These are phyloP conservation scores for Cordyceps pruinosa DNA, from an alignment of 2,329 filamentous ascomycete species.

Conservation along the genomic window DNA sequence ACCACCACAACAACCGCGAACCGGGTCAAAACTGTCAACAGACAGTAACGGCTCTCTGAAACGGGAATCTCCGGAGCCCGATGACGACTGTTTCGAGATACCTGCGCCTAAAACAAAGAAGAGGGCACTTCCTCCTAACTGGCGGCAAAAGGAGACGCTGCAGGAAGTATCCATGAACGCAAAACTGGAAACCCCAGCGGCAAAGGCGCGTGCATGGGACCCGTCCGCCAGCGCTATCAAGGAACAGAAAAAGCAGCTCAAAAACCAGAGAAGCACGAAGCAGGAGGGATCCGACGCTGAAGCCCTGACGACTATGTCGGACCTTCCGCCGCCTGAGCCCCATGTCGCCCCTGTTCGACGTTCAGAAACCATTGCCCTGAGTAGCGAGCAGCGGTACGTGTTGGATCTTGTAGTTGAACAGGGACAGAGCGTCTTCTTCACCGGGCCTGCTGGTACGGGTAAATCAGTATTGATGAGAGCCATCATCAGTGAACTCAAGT, in stretches of 20 bases:
- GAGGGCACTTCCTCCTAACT: conserved; percentile 50
- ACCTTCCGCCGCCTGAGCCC: not conserved
- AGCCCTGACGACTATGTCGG: conserved; percentile 29
- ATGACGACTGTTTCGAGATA: conserved; percentile 20
- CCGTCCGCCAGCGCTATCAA: conserved; percentile 67
- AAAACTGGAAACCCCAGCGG: conserved; percentile 15
- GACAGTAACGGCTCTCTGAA: conserved; percentile 30
- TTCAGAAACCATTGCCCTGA: conserved; percentile 59
- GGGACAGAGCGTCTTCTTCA: conserved; percentile 91
- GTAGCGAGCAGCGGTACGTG: conserved; percentile 79
- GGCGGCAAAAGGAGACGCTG: conserved; percentile 29
- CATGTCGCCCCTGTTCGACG: conserved; percentile 32
- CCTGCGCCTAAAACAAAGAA: conserved; percentile 44
- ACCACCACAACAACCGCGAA: conserved; percentile 26
- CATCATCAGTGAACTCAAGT: conserved; percentile 74
- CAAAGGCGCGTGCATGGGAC: conserved; percentile 51
- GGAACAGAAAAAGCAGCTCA: conserved; percentile 69
- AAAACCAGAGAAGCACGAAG: conserved; percentile 38
- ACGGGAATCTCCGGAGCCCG: conserved; percentile 31
- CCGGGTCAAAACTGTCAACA: conserved; percentile 15
- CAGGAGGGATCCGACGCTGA: conserved; percentile 33
- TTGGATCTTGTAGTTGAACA: conserved; percentile 74
- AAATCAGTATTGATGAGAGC: conserved; percentile 94
- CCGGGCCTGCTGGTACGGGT: conserved; percentile 89
- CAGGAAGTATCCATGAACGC: conserved; percentile 25